Evolutionary conservation across 1,139 yeast species (phyloP), one percentile per base, ranked within the genome.

Genomic region (Diutina ranongensis): DNA sequence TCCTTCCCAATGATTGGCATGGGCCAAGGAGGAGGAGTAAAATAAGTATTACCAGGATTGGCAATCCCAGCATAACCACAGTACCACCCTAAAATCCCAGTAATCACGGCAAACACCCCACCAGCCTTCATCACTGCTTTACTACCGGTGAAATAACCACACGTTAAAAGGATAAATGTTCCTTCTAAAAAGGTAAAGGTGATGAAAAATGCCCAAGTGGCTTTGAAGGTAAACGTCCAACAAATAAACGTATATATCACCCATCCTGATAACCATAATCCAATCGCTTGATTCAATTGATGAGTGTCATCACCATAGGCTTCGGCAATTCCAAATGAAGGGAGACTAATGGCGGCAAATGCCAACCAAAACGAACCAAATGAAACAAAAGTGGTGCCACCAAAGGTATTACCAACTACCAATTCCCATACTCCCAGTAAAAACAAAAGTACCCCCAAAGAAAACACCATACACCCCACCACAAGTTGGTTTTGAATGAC

Each of bases 211-310:
- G 70, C 68, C 33, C 64, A 57, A 2, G 78, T 72, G 3, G 76
- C 64, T 51, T 72, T 72, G 51, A 68, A 54, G 2, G 75, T 69
- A 38, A 64, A 57, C 31, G 65, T 53, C 49, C 67, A 57, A 46
- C 71, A 53, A 57, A 71, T 55, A 49, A 66, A 62, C 7, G 74
- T 63, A 50, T 71, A 72, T 4, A 72, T 57, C 5, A 64, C 65
- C 78, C 78, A 73, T 0, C 71, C 71, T 19, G 71, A 47, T 33
- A 71, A 56, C 58, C 59, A 71, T 41, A 72, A 59, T 2, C 74
- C 76, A 35, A 68, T 47, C 3, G 76, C 76, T 22, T 38, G 31
- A 35, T 51, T 46, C 13, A 56, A 52, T 45, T 62, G 67, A 15
- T 49, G 55, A 1, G 57, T 51, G 18, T 56, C 58, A 19, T 54